These are phyloP conservation scores for Nicotiana obtusifolia DNA, from an alignment of 257 asterid genomes.

Conservation along the genomic window DNA sequence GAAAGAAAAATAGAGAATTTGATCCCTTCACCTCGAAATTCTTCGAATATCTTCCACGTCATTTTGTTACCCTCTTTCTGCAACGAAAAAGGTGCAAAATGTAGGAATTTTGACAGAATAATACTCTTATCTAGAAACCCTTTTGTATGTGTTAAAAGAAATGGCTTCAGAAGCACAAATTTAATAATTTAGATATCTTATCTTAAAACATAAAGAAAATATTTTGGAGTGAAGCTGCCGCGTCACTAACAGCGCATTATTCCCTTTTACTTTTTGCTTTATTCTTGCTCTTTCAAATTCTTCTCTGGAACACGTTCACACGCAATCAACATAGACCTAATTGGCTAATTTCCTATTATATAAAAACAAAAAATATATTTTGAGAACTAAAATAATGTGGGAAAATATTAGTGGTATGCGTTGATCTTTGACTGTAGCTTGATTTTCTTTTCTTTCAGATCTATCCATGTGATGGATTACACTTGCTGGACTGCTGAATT, in stretches of 20 bases:
- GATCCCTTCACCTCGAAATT: no score
- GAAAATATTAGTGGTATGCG: background rate
- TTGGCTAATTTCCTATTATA: background rate
- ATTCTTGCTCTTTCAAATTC: background rate
- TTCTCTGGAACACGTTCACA: conserved; percentile 13
- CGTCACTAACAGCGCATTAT: conserved; percentile 25
- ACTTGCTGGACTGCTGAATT: background rate
- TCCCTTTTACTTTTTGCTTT: background rate
- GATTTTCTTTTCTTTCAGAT: conserved; percentile 27
- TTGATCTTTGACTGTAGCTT: conserved; percentile 39
- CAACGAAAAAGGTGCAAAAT: background rate
- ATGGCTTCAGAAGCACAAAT: background rate
- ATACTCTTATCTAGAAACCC: background rate
- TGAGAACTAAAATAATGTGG: background rate
- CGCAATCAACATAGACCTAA: background rate
- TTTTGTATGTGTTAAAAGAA: background rate
- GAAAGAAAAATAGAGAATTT: no score
- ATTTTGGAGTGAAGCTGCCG: conserved; percentile 4
- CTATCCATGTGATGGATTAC: conserved; percentile 33
- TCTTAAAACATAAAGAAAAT: background rate
- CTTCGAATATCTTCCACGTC: background rate
- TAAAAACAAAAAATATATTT: background rate
- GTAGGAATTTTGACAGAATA: background rate
- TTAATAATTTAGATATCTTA: background rate
- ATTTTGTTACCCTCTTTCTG: background rate